phyloP scores from a whole-genome alignment of 768 basidiomycete genomes.

The Lentinula edodes region DNA sequence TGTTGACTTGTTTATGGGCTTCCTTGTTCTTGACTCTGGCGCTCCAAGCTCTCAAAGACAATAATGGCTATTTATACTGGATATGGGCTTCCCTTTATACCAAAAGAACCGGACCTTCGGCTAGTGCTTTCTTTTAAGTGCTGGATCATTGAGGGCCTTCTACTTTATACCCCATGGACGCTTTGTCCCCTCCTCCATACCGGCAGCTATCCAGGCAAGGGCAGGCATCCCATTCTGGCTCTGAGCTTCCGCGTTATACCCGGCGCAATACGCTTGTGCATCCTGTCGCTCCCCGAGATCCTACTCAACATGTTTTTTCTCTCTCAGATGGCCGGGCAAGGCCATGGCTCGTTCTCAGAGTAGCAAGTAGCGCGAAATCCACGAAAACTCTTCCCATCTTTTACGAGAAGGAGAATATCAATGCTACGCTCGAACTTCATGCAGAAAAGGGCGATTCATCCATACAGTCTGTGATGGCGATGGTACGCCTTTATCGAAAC shows the following conservation, averaged over 20 bases:
- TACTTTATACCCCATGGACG: slow-evolving; percentile 5
- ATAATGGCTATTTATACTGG: not conserved
- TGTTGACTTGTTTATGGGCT: slow-evolving; percentile 4
- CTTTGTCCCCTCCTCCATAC: slow-evolving; percentile 43
- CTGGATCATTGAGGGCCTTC: not conserved
- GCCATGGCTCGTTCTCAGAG: slow-evolving; percentile 40
- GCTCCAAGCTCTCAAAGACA: not conserved
- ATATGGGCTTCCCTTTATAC: not conserved
- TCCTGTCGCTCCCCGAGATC: slow-evolving; percentile 30
- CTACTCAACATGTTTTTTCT: slow-evolving; percentile 43
- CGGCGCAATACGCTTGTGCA: slow-evolving; percentile 40
- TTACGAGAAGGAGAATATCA: slow-evolving; percentile 49
- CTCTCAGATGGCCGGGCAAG: slow-evolving; percentile 34
- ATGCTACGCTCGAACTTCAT: slow-evolving; percentile 37
- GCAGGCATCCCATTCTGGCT: slow-evolving; percentile 41
- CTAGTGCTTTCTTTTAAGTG: not conserved
- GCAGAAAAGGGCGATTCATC: slow-evolving; percentile 45
- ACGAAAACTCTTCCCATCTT: slow-evolving; percentile 45
- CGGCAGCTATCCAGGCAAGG: slow-evolving; percentile 46
- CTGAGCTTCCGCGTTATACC: slow-evolving; percentile 44
- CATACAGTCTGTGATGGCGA: slow-evolving; percentile 41
- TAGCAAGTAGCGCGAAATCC: slow-evolving; percentile 48
- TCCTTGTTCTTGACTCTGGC: not conserved
- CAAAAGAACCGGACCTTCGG: not conserved
- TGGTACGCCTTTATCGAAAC: slow-evolving; percentile 22